Evolutionary conservation across 1,139 yeast species (phyloP), one percentile per base, ranked within the genome.

Genomic region (Yamadazyma taylorii): DNA sequence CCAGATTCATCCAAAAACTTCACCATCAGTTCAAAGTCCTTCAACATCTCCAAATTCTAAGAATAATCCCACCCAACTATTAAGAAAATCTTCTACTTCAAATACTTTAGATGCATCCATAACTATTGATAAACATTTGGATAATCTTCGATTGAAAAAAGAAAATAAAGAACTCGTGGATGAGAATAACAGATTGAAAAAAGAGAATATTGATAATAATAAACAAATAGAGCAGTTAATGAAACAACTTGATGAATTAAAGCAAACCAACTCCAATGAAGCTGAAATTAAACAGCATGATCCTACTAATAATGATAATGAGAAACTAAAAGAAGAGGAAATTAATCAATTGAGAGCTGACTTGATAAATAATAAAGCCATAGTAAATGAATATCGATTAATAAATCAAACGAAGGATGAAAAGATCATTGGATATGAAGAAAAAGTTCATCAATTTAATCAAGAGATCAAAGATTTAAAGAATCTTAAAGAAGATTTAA

Each of bases 401-500:
- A 63, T 27, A 50, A 62, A 41, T 53, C 68, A 29, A 68, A 66
- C 39, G 33, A 66, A 58, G 41, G 65, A 66, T 12, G 55, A 54
- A 22, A 58, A 60, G 15, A 47, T 69, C 1, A 52, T 54, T 8
- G 66, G 60, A 8, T 51, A 69, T 22, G 61, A 62, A 31, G 45
- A 47, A 3, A 60, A 60, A 25, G 46, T 44, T 25, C 45, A 50
- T 13, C 43, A 37, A 5, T 47, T 51, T 3, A 39, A 48, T 1
- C 36, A 51, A 21, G 61, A 56, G 37, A 39, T 53, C 5, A 37
- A 53, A 5, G 69, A 66, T 35, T 56, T 65, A 22, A 58, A 54
- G 28, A 48, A 50, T 3, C 73, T 80, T 69, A 84, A 83, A 51
- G 66, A 71, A 23, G 89, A 84, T 48, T 61, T 84, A 19, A 57